Evolutionary conservation across 2,329 filamentous ascomycete species (phyloP).

Genomic region (Pyrenophora tritici-repentis): DNA sequence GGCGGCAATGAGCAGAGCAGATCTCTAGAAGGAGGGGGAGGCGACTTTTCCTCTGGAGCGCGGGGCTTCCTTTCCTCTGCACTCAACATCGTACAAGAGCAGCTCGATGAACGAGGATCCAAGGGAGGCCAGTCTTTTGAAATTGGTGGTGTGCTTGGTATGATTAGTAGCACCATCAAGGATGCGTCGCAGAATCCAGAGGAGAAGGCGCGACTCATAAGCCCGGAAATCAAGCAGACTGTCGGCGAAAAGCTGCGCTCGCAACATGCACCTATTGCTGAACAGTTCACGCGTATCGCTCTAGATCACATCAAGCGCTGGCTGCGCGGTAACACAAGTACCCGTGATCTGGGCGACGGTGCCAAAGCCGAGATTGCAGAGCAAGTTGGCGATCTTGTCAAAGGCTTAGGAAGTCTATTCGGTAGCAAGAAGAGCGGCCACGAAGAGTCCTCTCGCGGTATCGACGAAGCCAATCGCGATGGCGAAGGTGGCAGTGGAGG

Average conservation of each 20-base stretch:
- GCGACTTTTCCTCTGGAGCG: constrained; percentile 24
- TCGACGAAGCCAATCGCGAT: constrained; percentile 19
- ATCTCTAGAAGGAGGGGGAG: constrained; percentile 9
- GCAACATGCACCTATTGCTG: constrained; percentile 35
- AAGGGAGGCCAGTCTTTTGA: constrained; percentile 24
- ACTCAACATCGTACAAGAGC: constrained; percentile 33
- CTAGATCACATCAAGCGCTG: constrained; percentile 41
- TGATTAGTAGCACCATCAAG: constrained; percentile 36
- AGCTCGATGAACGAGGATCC: constrained; percentile 24
- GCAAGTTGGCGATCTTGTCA: constrained; percentile 35
- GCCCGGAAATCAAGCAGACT: constrained; percentile 37
- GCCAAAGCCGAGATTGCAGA: constrained; percentile 38
- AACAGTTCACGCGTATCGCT: constrained; percentile 37
- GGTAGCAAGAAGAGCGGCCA: constrained; percentile 28
- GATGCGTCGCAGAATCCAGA: constrained; percentile 36
- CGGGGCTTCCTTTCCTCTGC: constrained; percentile 34
- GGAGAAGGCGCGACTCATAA: constrained; percentile 38
- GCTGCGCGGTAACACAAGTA: constrained; percentile 38
- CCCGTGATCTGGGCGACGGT: constrained; percentile 36
- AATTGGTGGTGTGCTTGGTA: constrained; percentile 33
- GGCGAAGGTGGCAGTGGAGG: constrained; percentile 23
- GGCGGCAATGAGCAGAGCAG: constrained; percentile 18
- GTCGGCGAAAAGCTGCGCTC: constrained; percentile 33
- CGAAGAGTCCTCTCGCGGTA: constrained; percentile 22
- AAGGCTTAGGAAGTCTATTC: constrained; percentile 35